These are phyloP conservation scores for Diddensiella santjacobensis DNA, from an alignment of 805 yeast genomes.

Conservation along the genomic window DNA sequence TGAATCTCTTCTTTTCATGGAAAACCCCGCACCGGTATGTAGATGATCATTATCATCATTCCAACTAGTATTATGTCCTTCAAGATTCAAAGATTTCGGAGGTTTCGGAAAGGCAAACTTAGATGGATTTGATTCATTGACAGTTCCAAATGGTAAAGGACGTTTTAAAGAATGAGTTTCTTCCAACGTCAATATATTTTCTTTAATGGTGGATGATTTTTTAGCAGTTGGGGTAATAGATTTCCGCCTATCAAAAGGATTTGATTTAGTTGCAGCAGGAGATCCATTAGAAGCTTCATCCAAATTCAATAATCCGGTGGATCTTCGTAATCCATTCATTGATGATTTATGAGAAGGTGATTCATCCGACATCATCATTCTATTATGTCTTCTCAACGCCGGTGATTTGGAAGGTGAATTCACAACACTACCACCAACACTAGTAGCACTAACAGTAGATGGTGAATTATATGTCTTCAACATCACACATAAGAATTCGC, in stretches of 20 bases:
- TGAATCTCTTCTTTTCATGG: conserved; percentile 15
- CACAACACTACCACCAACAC: no score
- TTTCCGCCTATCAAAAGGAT: conserved; percentile 2
- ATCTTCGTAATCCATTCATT: conserved; percentile 30
- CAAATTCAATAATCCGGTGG: conserved; percentile 39
- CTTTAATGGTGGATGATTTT: neutral
- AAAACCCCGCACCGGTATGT: neutral
- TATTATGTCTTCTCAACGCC: neutral
- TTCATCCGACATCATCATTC: neutral
- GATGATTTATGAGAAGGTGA: neutral
- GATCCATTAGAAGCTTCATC: conserved; percentile 33
- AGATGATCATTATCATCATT: neutral
- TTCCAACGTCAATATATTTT: neutral
- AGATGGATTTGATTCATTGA: conserved; percentile 14
- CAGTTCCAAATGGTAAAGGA: conserved; percentile 7
- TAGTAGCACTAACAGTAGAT: neutral
- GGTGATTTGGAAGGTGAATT: no score
- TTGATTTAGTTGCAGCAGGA: conserved; percentile 6
- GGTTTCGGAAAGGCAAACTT: conserved; percentile 24
- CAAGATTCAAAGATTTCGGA: conserved; percentile 1
- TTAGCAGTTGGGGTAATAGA: neutral
- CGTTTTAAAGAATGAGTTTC: conserved; percentile 4
- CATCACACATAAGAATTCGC: neutral
- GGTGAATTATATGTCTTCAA: neutral
- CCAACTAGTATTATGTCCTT: neutral